Evolutionary conservation across 106 monocot genomes (phyloP), one percentile per base, ranked within the genome.

Genomic region (Triglochin maritima): DNA sequence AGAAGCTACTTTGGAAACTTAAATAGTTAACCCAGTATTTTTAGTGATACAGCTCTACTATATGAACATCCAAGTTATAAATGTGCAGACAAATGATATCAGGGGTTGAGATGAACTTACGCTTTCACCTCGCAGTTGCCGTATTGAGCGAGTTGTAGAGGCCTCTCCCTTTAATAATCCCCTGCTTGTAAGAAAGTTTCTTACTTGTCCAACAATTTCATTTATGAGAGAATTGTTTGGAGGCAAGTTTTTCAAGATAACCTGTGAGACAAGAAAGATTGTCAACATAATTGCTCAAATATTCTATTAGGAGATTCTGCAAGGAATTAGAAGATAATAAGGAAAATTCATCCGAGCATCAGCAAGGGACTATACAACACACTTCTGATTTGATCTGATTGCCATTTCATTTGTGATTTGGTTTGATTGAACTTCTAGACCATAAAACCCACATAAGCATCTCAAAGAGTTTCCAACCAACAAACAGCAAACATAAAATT

Each of bases 171-270:
- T 83, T 56, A 93, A 68, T 60, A 93, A 80, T 62, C 73, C 81
- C 69, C 79, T 89, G 82, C 84, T 84, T n/a, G 81, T 66, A 62
- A 93, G 89, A 80, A 89, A 86, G 76, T 84, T 79, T 71, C 80
- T 89, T 60, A 89, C 89, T 66, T 86, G 81, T 68, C 86, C 89
- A 66, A 82, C 60, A 62, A 93, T 93, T 71, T 93, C 93, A 79
- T 81, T 83, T 61, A 93, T 93, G 50, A 93, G 74, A 44, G 83
- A 71, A 67, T 76, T 93, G 67, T 82, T 93, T 72, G 93, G 93
- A 3, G 93, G 93, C n/a, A 93, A 72, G 65, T 89, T 93, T 78
- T 89, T 93, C 6, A 93, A 80, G 46, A 84, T 13, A 69, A 93
- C 89, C 93, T 93, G 84, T 14, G 3, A 44, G 7, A 2, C 52